Percentiles rank a stretch among this genome's conserved stretches.
Conservation (phyloP, 345 rosid species). For the Populus davidiana region DNA sequence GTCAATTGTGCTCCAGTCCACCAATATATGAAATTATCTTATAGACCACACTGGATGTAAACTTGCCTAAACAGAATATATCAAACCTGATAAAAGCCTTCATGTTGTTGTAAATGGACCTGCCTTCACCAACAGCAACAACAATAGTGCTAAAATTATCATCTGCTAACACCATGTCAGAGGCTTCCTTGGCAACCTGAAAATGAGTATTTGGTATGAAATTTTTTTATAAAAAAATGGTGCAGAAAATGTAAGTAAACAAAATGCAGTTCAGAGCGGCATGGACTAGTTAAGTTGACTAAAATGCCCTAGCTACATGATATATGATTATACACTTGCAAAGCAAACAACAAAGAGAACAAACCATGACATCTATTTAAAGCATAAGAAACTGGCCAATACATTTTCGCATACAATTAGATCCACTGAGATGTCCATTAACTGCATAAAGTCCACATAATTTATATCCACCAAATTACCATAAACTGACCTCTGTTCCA, state of each 20-base stretch:
- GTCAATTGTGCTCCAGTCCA: background rate
- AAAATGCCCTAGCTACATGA: background rate
- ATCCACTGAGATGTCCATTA: background rate
- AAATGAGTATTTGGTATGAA: background rate
- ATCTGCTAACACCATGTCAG: conserved; percentile 98
- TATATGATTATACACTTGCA: background rate
- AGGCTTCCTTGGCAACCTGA: conserved; percentile 97
- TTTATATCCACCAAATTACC: background rate
- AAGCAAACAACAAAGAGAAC: background rate
- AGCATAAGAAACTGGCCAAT: background rate
- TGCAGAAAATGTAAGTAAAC: background rate
- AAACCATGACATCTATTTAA: background rate
- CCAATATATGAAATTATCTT: background rate
- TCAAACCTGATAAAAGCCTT: conserved; percentile 93
- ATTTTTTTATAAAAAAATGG: background rate
- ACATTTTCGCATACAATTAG: background rate
- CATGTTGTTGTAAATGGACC: conserved; percentile 93
- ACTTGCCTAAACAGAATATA: background rate
- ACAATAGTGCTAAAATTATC: conserved; percentile 96
- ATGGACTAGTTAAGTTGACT: background rate
- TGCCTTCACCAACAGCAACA: conserved; percentile 96
- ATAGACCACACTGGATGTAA: background rate
- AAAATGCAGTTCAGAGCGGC: background rate
- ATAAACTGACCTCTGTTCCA: conserved; percentile 72
- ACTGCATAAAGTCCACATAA: background rate